Conservation (phyloP, 805 yeast genomes). For the Lipomyces oligophaga region DNA sequence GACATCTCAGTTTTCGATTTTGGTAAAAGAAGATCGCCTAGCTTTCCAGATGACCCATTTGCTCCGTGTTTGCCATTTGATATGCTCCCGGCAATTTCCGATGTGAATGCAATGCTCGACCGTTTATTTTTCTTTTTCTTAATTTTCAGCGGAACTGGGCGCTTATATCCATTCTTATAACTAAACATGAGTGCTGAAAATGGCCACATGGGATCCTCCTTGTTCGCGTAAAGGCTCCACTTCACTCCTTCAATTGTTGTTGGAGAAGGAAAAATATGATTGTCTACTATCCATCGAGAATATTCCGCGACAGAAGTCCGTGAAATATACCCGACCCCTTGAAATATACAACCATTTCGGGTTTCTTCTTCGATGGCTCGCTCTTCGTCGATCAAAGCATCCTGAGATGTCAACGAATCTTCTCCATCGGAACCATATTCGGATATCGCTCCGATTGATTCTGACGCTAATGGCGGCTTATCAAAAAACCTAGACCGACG, state of each 20-base stretch:
- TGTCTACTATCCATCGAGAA: slow-evolving; percentile 25
- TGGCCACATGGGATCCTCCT: slow-evolving; percentile 19
- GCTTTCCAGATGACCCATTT: slow-evolving; percentile 4
- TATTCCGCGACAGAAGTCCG: slow-evolving; percentile 24
- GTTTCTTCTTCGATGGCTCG: slow-evolving; percentile 16
- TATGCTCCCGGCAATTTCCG: neutral
- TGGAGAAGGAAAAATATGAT: slow-evolving; percentile 27
- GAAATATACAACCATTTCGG: slow-evolving; percentile 25
- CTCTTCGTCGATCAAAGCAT: slow-evolving; percentile 11
- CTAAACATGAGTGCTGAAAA: slow-evolving; percentile 17
- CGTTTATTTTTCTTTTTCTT: slow-evolving; percentile 3
- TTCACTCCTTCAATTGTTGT: slow-evolving; percentile 19
- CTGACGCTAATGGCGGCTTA: slow-evolving; percentile 4
- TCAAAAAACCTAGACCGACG: slow-evolving; percentile 19
- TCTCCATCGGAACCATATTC: slow-evolving; percentile 15
- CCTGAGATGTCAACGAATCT: slow-evolving; percentile 1
- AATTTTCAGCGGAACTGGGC: slow-evolving; percentile 13
- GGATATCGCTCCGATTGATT: slow-evolving; percentile 9
- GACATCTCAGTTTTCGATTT: slow-evolving; percentile 8
- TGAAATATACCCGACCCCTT: slow-evolving; percentile 24
- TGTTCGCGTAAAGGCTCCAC: slow-evolving; percentile 18
- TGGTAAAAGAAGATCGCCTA: slow-evolving; percentile 1
- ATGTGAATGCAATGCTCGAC: neutral
- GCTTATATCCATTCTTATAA: slow-evolving; percentile 15
- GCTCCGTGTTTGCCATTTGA: neutral